Evolutionary conservation across 495 filamentous ascomycete species (phyloP), one percentile per base, ranked within the genome.

Genomic region (Pseudotulostoma volvatum): DNA sequence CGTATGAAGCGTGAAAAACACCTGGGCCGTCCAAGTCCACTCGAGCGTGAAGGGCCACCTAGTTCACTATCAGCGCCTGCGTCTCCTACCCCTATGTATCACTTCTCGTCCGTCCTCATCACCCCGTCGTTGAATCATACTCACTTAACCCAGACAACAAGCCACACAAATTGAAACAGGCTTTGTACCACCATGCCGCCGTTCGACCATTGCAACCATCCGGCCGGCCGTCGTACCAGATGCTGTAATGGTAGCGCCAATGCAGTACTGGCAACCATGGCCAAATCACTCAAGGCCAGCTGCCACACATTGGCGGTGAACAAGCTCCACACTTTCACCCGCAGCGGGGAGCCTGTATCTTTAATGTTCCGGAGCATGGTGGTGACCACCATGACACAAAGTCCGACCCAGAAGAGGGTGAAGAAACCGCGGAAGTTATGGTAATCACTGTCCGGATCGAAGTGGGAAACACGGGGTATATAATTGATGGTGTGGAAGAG

Each of bases 401-500:
- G 62, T 3, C 81, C 84, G 35, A 97, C 87, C 90, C 90, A 97
- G 60, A 96, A 97, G 31, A 97, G 70, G 32, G 86, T 80, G 57
- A 93, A 97, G 70, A 97, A 97, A 44, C 90, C 90, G 44, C 85
- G 75, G 57, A 97, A 97, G 49, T 97, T 83, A 41, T 77, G 75
- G 47, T 96, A 92, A 48, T 93, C 84, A 61, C 81, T 88, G 36
- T 73, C 70, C 9, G 84, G 84, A 57, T 97, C 90, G 57, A 97
- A 95, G 56, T 97, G 88, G 7, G 88, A 95, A 13, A 95, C 82
- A 21, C 90, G 77, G n/a, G 79, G 78, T 8, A 82, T 72, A 62
- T 87, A 97, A 51, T 93, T 80, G 48, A 93, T 83, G 4, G 84
- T 93, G n/a, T 93, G 90, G 54, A 97, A 97, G 25, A 96, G 63